Percentiles rank a stretch among this genome's conserved stretches.
Evolutionary conservation across 2,329 filamentous ascomycete genomes (phyloP).

Genomic region (Claviceps pusilla): DNA sequence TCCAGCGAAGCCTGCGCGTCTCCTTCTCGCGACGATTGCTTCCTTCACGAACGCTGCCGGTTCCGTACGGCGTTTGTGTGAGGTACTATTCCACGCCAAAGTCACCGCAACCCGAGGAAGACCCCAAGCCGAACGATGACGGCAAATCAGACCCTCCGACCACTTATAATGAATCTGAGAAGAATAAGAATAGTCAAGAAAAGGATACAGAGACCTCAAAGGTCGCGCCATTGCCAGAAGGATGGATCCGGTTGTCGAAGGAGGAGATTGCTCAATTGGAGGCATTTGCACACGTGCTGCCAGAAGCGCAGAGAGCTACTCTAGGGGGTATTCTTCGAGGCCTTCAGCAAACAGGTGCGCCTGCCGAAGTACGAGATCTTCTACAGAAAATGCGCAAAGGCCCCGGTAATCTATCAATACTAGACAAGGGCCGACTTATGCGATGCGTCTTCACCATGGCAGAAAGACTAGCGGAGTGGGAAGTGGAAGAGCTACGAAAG

Average conservation of each 20-base stretch:
- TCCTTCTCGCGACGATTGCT: slow-evolving; percentile 17
- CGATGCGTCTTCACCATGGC: slow-evolving; percentile 22
- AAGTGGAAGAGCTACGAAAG: slow-evolving; percentile 9
- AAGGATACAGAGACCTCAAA: slow-evolving; percentile 13
- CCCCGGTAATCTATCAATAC: slow-evolving; percentile 36
- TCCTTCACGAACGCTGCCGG: slow-evolving; percentile 21
- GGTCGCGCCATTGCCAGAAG: slow-evolving; percentile 24
- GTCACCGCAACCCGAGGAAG: slow-evolving; percentile 23
- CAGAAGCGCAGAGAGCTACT: slow-evolving; percentile 43
- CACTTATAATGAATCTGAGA: slow-evolving; percentile 7
- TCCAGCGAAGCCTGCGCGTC: slow-evolving; percentile 29
- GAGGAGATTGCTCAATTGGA: slow-evolving; percentile 39
- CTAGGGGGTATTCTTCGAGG: slow-evolving; percentile 45
- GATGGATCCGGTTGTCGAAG: slow-evolving; percentile 32
- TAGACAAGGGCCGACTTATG: slow-evolving; percentile 24
- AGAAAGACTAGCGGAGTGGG: slow-evolving; percentile 20
- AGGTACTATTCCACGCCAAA: slow-evolving; percentile 24
- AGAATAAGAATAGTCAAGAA: slow-evolving; percentile 7
- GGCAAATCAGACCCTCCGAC: slow-evolving; percentile 9
- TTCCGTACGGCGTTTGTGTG: slow-evolving; percentile 20
- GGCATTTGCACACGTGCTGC: slow-evolving; percentile 45
- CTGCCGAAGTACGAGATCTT: slow-evolving; percentile 48
- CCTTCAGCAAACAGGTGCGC: slow-evolving; percentile 55
- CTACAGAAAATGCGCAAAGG: slow-evolving; percentile 36
- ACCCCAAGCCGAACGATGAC: slow-evolving; percentile 14